Evolutionary conservation across 148 eudicot genomes (phyloP).

Genomic region (Rhododendron ovatum): DNA sequence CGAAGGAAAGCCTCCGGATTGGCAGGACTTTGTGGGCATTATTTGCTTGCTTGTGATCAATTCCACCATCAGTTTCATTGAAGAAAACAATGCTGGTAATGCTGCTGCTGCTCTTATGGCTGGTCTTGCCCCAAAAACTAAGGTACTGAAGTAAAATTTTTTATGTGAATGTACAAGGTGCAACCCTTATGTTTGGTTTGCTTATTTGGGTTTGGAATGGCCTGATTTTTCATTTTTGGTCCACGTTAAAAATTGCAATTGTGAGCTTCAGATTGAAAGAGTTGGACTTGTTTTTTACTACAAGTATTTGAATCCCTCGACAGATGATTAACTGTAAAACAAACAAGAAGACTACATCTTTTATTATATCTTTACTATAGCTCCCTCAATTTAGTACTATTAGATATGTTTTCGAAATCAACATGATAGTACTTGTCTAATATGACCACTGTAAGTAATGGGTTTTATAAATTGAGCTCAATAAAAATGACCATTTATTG

Average conservation of each 20-base stretch:
- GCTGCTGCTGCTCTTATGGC: slow-evolving; percentile 99
- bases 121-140: slow-evolving; percentile 94
- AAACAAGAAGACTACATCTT: neutral
- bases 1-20: slow-evolving; percentile 73
- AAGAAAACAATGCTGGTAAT: slow-evolving; percentile 95
- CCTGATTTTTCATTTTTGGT: neutral
- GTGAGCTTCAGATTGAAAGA: neutral
- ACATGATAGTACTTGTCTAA: neutral
- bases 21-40: slow-evolving; percentile 95
- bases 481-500: neutral
- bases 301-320: neutral
- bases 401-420: neutral
- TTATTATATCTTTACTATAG: neutral
- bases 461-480: neutral
- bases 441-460: neutral
- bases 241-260: neutral
- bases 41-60: slow-evolving; percentile 79
- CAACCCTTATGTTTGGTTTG: neutral
- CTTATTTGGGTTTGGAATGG: neutral
- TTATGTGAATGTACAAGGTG: neutral
- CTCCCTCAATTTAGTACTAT: neutral
- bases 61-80: slow-evolving; percentile 92
- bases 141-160: slow-evolving; percentile 38
- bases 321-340: neutral
- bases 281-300: neutral